A percentile compares a stretch with the other conserved stretches of the same genome.
Evolutionary conservation across 768 basidiomycete genomes (phyloP).

Genomic region (Suillus decipiens): DNA sequence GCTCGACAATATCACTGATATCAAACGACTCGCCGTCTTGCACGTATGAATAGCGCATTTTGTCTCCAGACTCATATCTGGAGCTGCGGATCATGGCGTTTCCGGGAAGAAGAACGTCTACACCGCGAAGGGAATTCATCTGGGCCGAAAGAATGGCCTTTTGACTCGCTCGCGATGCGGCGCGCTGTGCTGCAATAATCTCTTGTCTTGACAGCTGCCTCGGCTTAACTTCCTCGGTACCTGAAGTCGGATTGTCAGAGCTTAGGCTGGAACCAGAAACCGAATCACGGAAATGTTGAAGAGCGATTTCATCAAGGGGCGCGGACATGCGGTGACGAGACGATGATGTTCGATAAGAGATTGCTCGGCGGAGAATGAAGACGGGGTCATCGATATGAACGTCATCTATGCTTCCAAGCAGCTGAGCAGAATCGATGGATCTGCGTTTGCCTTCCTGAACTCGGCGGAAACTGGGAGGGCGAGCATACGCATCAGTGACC

Average conservation of each 20-base stretch:
- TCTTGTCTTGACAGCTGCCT: constrained; percentile 70
- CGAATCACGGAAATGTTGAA: constrained; percentile 71
- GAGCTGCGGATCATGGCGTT: constrained; percentile 86
- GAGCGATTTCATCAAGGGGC: constrained; percentile 81
- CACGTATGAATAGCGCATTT: constrained; percentile 92
- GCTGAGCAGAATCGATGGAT: constrained; percentile 77
- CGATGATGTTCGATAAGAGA: constrained; percentile 68
- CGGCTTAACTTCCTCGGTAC: constrained; percentile 39
- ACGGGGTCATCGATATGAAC: constrained; percentile 81
- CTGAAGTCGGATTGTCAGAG: constrained; percentile 41
- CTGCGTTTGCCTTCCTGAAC: constrained; percentile 72
- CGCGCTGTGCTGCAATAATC: constrained; percentile 92
- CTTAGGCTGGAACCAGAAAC: constrained; percentile 55
- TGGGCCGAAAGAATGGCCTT: constrained; percentile 84
- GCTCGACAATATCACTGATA: constrained; percentile 90
- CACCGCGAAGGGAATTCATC: constrained; percentile 80
- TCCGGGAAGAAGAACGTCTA: constrained; percentile 86
- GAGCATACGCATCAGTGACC: constrained; percentile 79
- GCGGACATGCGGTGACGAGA: constrained; percentile 72
- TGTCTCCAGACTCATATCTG: constrained; percentile 66
- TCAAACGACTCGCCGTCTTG: constrained; percentile 92
- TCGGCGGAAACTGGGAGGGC: constrained; percentile 71
- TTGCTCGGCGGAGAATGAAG: constrained; percentile 86
- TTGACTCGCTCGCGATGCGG: constrained; percentile 82
- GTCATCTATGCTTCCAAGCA: constrained; percentile 74